A percentile compares a stretch with the other conserved stretches of the same genome.
Conservation (phyloP, 2,329 filamentous ascomycete species). For the Phaeosphaeria sp. region DNA sequence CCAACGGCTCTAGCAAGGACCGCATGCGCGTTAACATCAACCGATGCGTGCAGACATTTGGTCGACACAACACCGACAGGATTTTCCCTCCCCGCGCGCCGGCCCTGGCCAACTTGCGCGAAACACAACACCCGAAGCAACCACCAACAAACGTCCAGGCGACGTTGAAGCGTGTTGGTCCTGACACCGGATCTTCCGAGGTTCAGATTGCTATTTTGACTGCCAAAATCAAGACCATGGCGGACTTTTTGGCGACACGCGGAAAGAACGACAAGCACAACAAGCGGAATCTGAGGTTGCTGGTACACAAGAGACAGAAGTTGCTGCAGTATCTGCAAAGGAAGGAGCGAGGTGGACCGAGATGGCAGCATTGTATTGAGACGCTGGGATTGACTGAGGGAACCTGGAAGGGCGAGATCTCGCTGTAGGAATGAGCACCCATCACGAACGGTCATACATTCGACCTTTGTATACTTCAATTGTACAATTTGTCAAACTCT, state of each 20-base stretch:
- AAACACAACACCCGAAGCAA: conserved; percentile 52
- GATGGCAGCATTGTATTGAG: conserved; percentile 86
- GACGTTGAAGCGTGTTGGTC: conserved; percentile 71
- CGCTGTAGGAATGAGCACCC: conserved; percentile 57
- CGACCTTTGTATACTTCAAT: neutral
- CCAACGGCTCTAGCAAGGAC: conserved; percentile 80
- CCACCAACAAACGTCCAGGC: conserved; percentile 46
- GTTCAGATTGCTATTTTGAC: conserved; percentile 98
- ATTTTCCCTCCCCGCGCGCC: conserved; percentile 67
- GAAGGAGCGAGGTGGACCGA: conserved; percentile 88
- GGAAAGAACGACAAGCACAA: conserved; percentile 91
- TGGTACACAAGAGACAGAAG: conserved; percentile 91
- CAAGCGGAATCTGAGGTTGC: conserved; percentile 83
- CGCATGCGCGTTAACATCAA: conserved; percentile 81
- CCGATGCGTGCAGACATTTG: conserved; percentile 85
- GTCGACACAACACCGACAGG: conserved; percentile 85
- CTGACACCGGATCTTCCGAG: conserved; percentile 92
- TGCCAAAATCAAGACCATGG: conserved; percentile 85
- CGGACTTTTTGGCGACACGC: conserved; percentile 71
- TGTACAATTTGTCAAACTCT: neutral
- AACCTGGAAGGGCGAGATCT: conserved; percentile 91
- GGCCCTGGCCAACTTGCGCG: conserved; percentile 54
- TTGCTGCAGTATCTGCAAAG: conserved; percentile 83
- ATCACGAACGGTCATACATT: neutral
- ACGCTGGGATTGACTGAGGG: conserved; percentile 86